Percentiles rank a stretch among this genome's conserved stretches.
Conservation (phyloP, 306 rosid species). For the Purshia tridentata region DNA sequence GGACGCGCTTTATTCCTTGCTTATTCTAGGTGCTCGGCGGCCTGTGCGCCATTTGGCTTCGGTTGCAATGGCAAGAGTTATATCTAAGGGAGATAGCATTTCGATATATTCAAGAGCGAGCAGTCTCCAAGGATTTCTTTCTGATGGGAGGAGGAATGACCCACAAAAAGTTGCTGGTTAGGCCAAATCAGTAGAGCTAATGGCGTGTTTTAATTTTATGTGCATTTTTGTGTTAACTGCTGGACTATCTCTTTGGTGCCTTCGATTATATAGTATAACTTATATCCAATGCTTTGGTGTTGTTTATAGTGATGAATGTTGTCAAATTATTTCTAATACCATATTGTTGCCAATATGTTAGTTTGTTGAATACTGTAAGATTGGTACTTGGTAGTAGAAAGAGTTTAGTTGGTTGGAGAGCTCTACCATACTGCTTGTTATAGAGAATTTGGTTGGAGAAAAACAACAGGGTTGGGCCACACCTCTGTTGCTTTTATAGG, state of each 20-base stretch:
- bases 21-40: conserved; percentile 84
- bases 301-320: not conserved
- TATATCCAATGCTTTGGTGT: not conserved
- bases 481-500: not conserved
- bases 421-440: not conserved
- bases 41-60: conserved; percentile 98
- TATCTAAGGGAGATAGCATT: conserved; percentile 83
- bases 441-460: not conserved
- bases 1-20: conserved; percentile 81
- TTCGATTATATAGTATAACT: not conserved
- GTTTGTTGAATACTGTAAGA: not conserved
- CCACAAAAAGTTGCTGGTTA: conserved; percentile 86
- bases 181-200: conserved; percentile 24
- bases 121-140: conserved; percentile 95
- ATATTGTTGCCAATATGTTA: not conserved
- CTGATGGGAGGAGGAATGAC: conserved; percentile 81
- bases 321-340: not conserved
- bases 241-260: not conserved
- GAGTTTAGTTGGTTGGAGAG: not conserved
- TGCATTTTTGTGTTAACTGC: conserved; percentile 4
- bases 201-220: not conserved
- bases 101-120: conserved; percentile 92
- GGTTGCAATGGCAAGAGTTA: conserved; percentile 80
- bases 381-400: conserved; percentile 1
- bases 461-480: not conserved